Evolutionary conservation across 306 rosid genomes (phyloP), one percentile per base, ranked within the genome.

Genomic region (Erythrophleum fordii): DNA sequence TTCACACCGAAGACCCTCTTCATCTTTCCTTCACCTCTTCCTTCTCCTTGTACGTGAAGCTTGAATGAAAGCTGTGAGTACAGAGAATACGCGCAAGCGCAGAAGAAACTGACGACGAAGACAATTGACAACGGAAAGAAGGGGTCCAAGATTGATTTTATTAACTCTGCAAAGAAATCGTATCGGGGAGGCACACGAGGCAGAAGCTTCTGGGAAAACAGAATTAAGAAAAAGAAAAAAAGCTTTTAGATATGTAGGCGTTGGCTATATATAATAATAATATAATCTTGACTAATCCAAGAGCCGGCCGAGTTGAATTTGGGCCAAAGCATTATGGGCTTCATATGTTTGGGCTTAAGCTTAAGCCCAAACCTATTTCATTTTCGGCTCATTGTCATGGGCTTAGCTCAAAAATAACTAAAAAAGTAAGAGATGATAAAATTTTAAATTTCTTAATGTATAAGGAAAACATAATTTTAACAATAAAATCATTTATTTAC

Each of bases 1-100:
- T 93, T 93, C 5, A 52, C 90, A 72, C 98, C 97, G 41, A 93
- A 95, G 13, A 95, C 93, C 68, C 98, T 89, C 88, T 85, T 95
- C 99, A 95, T 93, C 78, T n/a, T 79, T 56, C 61, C 53, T 17
- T 79, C 42, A 59, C 74, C n/a, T 70, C 69, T 11, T 48, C n/a
- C 71, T 45, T 78, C 72, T 12, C 48, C 80, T n/a, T 45, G 11
- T 13, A 18, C 11, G 49, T 20, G 16, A 60, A 49, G 52, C 39
- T 53, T 41, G 70, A 17, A 42, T 1, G 41, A 51, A 53, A 72
- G 77, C 8, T 73, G 8, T 1, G 65, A 23, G 53, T 16, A 55
- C 25, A 35, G 25, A 53, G 31, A 53, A 20, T 52, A 7, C 25
- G 52, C 11, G 14, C 10, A 41, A 41, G 39, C 22, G 26, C 60